Evolutionary conservation across 345 rosid genomes (phyloP).

Genomic region (Barbarea vulgaris): DNA sequence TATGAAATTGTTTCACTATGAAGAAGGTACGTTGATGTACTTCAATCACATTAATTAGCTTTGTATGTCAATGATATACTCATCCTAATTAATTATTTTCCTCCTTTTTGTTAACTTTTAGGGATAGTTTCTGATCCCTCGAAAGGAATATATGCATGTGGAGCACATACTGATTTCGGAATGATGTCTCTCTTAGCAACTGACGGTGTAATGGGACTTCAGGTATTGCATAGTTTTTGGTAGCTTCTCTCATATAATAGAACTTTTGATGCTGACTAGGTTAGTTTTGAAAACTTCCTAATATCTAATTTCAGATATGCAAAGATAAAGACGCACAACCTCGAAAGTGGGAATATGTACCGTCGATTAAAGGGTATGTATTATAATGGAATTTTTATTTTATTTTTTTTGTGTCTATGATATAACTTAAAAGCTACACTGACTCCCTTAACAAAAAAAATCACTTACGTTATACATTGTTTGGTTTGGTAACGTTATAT

Average conservation of each 20-base stretch:
- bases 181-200: slow-evolving; percentile 81
- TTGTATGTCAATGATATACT: not conserved
- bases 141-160: slow-evolving; percentile 75
- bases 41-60: not conserved
- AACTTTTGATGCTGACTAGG: not conserved
- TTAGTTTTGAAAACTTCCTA: not conserved
- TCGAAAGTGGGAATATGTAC: slow-evolving; percentile 72
- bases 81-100: not conserved
- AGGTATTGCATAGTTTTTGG: slow-evolving; percentile 43
- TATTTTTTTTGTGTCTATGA: not conserved
- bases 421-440: not conserved
- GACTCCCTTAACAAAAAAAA: not conserved
- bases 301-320: slow-evolving; percentile 58
- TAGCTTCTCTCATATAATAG: not conserved
- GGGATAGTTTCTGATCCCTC: slow-evolving; percentile 62
- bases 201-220: slow-evolving; percentile 71
- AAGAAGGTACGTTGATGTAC: slow-evolving; percentile 59
- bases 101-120: not conserved
- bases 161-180: slow-evolving; percentile 90
- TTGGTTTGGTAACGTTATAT: not conserved
- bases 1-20: slow-evolving; percentile 72
- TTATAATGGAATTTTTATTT: slow-evolving; percentile 28
- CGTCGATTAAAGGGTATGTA: slow-evolving; percentile 82
- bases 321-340: slow-evolving; percentile 68
- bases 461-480: not conserved